Base-by-base conservation (phyloP, 441 rosid genomes). In the Mallotus japonicus region DNA sequence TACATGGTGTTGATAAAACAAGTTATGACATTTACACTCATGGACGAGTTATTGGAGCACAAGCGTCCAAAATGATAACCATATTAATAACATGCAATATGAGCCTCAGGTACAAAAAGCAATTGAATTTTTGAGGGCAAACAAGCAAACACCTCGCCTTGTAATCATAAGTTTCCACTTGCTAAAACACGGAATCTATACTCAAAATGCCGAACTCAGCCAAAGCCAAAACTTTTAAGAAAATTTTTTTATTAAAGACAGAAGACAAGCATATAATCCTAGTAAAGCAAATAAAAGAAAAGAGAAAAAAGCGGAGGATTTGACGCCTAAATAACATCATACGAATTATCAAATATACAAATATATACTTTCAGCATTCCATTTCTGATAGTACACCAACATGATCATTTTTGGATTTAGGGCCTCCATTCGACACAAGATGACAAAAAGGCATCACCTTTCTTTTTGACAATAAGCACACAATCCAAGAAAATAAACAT, bases 401-500 rank as follows among this genome's bases (percentile, higher is more conserved):
- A 42, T 42, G 0, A 28, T 60, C 14, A 0, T 1, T 60, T 60
- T 28, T 32, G 47, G 20, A 62, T 20, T 8, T 17, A 12, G 14
- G 12, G 24, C 3, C 13, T 62, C 65, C 13, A 6, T 62, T 16
- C 37, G n/a, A 61, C 11, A 47, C 17, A 62, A 40, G 49, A 11
- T 16, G 49, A 40, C 16, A 62, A 58, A 60, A 37, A 62, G 14
- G 22, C 51, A 76, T 53, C 51, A 37, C 47, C 47, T 63, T 42
- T 44, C 47, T 40, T 58, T 61, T 58, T 63, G 40, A 37, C 40
- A 58, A 22, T 56, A 59, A 20, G 56, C 68, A 44, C 15, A 53
- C 3, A 24, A 14, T 40, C 22, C 55, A 49, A 67, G 32, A 71
- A 59, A 65, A 16, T 24, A 58, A 65, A 17, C 10, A 51, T 4